These are phyloP conservation scores for Trichomonascaceae sp. DNA, from an alignment of 1,139 yeast species.

Conservation along the genomic window DNA sequence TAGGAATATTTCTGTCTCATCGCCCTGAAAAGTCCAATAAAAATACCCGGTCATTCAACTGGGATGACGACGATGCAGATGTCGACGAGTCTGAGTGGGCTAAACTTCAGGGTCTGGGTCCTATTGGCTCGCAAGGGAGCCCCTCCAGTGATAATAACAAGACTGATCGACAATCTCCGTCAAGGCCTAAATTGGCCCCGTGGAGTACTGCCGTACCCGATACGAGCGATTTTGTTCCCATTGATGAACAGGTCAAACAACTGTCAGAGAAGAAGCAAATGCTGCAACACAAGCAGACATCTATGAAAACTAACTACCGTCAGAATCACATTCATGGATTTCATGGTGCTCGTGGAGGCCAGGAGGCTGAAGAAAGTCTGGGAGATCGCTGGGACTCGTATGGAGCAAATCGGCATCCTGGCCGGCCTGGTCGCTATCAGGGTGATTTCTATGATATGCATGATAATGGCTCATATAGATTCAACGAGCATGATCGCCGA, in stretches of 20 bases:
- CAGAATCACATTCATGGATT: constrained; percentile 8
- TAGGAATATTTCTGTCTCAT: constrained; percentile 34
- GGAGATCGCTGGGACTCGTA: constrained; percentile 6
- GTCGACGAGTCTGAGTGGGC: constrained; percentile 21
- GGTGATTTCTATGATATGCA: constrained; percentile 8
- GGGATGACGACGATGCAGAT: constrained; percentile 37
- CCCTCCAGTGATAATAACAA: constrained; percentile 1
- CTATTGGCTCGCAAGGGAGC: constrained; percentile 7
- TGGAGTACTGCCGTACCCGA: constrained; percentile 20
- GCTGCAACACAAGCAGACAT: constrained; percentile 13
- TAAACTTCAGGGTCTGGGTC: constrained; percentile 10
- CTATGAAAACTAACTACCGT: constrained; percentile 9
- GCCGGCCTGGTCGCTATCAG: constrained; percentile 7
- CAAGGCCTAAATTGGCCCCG: constrained; percentile 18
- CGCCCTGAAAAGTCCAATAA: constrained; percentile 22
- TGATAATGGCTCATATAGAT: constrained; percentile 9
- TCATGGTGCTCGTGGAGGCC: constrained; percentile 9
- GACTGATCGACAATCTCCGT: background rate
- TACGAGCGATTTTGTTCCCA: constrained; percentile 21
- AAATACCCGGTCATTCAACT: constrained; percentile 23
- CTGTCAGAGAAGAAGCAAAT: constrained; percentile 18
- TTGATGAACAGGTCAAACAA: constrained; percentile 26
- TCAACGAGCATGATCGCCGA: constrained; percentile 16
- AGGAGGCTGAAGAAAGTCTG: background rate
- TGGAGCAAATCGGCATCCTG: constrained; percentile 8